A percentile compares a stretch with the other conserved stretches of the same genome.
These are phyloP conservation scores for Penicillium longicatenatum DNA, from an alignment of 495 filamentous ascomycete genomes.

Conservation along the genomic window DNA sequence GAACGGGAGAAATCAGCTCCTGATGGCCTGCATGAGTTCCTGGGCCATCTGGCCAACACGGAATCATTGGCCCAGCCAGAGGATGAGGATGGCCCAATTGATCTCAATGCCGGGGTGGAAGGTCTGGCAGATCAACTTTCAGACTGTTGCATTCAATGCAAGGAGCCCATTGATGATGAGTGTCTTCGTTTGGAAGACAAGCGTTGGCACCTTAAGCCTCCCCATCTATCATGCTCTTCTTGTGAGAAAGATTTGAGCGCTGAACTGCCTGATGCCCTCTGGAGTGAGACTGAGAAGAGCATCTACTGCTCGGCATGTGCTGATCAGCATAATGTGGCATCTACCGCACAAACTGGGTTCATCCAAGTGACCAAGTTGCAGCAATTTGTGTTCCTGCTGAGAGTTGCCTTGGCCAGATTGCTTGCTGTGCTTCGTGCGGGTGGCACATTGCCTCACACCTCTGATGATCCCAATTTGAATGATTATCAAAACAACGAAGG, in stretches of 20 bases:
- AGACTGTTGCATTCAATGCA: slow-evolving; percentile 78
- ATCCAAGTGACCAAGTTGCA: slow-evolving; percentile 75
- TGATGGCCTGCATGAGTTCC: slow-evolving; percentile 76
- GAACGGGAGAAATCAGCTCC: slow-evolving; percentile 77
- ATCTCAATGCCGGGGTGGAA: slow-evolving; percentile 71
- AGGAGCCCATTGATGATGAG: slow-evolving; percentile 90
- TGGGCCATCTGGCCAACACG: slow-evolving; percentile 75
- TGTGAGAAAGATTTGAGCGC: slow-evolving; percentile 74
- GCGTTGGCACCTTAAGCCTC: slow-evolving; percentile 73
- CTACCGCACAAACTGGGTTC: slow-evolving; percentile 57
- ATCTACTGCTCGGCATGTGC: slow-evolving; percentile 73
- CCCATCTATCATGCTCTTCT: slow-evolving; percentile 72
- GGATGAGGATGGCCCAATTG: slow-evolving; percentile 69
- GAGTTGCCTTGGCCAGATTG: slow-evolving; percentile 87
- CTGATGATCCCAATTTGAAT: slow-evolving; percentile 72
- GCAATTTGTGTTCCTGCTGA: slow-evolving; percentile 91
- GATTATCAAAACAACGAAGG: slow-evolving; percentile 70
- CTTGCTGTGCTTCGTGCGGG: slow-evolving; percentile 81
- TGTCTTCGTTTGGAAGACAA: slow-evolving; percentile 71
- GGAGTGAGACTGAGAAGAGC: slow-evolving; percentile 63
- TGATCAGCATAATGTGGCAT: slow-evolving; percentile 39
- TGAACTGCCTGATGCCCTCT: slow-evolving; percentile 62
- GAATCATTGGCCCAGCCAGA: slow-evolving; percentile 62
- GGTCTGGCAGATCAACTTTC: slow-evolving; percentile 75
- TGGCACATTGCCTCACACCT: slow-evolving; percentile 72